These are phyloP conservation scores for Paracamarosporium sp. DNA, from an alignment of 2,329 filamentous ascomycete species.

Conservation along the genomic window DNA sequence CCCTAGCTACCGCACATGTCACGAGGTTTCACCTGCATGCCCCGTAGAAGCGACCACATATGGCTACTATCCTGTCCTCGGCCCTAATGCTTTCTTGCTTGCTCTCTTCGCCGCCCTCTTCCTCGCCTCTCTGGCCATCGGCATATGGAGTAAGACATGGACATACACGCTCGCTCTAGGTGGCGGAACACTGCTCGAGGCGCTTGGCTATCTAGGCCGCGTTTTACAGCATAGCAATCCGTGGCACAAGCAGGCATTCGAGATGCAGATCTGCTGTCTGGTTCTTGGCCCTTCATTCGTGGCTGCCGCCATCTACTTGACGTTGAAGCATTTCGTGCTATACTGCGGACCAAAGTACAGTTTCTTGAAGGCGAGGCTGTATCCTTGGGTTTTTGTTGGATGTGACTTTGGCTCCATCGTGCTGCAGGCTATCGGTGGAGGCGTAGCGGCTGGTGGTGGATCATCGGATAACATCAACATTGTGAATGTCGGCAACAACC, in stretches of 20 bases:
- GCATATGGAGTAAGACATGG: conserved; percentile 59
- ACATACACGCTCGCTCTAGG: conserved; percentile 58
- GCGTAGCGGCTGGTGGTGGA: conserved; percentile 54
- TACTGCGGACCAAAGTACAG: conserved; percentile 52
- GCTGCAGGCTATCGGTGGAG: conserved; percentile 63
- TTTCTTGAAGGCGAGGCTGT: conserved; percentile 41
- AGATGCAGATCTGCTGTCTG: conserved; percentile 60
- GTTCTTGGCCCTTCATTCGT: conserved; percentile 63
- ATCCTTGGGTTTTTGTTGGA: conserved; percentile 64
- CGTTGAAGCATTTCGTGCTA: conserved; percentile 61
- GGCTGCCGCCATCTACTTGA: conserved; percentile 61
- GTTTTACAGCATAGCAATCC: conserved; percentile 61
- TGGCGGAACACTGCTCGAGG: conserved; percentile 57
- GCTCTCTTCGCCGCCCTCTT: conserved; percentile 57
- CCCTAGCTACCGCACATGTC: conserved; percentile 4
- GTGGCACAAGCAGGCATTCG: conserved; percentile 55
- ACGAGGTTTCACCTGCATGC: conserved; percentile 34
- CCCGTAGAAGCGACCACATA: conserved; percentile 56
- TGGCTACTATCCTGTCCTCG: conserved; percentile 58
- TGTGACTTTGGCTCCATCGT: conserved; percentile 63
- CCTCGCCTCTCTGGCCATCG: conserved; percentile 55
- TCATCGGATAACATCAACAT: conserved; percentile 43
- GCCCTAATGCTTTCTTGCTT: conserved; percentile 59
- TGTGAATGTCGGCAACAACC: conserved; percentile 54
- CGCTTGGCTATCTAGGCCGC: conserved; percentile 62